Evolutionary conservation across 179 eudicot genomes (phyloP).

Genomic region (Silene noctiflora): DNA sequence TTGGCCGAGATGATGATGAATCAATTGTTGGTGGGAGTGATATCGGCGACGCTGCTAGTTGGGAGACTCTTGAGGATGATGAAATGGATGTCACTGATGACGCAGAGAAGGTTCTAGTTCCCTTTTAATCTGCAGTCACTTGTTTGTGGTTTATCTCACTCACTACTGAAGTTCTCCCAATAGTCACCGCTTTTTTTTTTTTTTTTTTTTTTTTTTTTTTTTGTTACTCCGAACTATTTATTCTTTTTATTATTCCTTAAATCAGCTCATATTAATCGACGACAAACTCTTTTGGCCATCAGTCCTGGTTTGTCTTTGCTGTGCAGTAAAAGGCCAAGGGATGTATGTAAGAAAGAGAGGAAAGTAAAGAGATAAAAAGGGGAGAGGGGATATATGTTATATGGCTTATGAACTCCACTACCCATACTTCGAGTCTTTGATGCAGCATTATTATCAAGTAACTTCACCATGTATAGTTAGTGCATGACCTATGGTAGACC

Average conservation of each 20-base stretch:
- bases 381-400: neutral
- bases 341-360: no score
- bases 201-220: no score
- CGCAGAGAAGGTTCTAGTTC: slow-evolving; percentile 42
- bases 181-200: no score
- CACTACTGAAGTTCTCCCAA: neutral
- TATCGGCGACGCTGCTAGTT: slow-evolving; percentile 80
- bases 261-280: neutral
- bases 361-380: neutral
- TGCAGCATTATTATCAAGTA: neutral
- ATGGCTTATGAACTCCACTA: neutral
- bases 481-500: neutral
- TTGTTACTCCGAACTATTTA: neutral
- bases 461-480: neutral
- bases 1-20: slow-evolving; percentile 89
- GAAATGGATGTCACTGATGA: slow-evolving; percentile 50
- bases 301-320: neutral
- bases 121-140: neutral
- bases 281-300: neutral
- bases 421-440: neutral
- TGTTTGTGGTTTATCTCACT: neutral
- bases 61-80: slow-evolving; percentile 98
- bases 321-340: neutral
- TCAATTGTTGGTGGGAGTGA: slow-evolving; percentile 84
- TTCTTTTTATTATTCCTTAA: neutral